Evolutionary conservation across 2,329 filamentous ascomycete genomes (phyloP).

Genomic region (Aspergillus arachidicola): DNA sequence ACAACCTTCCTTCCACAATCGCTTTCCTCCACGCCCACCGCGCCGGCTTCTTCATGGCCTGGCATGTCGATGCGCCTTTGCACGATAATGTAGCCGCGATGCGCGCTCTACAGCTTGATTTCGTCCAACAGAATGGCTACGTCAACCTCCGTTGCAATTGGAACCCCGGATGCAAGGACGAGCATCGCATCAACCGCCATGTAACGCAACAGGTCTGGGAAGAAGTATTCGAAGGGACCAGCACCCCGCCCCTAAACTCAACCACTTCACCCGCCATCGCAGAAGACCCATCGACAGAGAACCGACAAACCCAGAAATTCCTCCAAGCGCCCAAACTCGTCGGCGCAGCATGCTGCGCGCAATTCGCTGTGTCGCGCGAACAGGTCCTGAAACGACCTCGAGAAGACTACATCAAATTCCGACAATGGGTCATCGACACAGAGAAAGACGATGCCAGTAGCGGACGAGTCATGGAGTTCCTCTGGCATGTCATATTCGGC

Average conservation of each 20-base stretch:
- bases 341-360: constrained; percentile 64
- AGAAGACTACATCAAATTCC: constrained; percentile 58
- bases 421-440: constrained; percentile 63
- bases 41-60: constrained; percentile 47
- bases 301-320: constrained; percentile 24
- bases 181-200: constrained; percentile 38
- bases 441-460: constrained; percentile 57
- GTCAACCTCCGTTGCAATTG: constrained; percentile 64
- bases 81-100: constrained; percentile 59
- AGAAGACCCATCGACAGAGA: not conserved
- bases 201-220: constrained; percentile 41
- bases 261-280: constrained; percentile 16
- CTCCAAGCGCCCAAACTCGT: constrained; percentile 53
- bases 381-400: constrained; percentile 53
- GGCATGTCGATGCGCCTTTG: constrained; percentile 61
- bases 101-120: constrained; percentile 51
- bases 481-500: constrained; percentile 64
- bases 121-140: constrained; percentile 59
- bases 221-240: constrained; percentile 44
- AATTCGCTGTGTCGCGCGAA: constrained; percentile 63
- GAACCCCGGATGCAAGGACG: constrained; percentile 55
- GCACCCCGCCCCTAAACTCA: constrained; percentile 35
- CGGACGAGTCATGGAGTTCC: constrained; percentile 65
- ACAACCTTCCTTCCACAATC: constrained; percentile 54
- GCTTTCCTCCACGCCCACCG: constrained; percentile 63